phyloP scores from a whole-genome alignment of 805 yeast genomes.

The Middelhovenomyces tepae region DNA sequence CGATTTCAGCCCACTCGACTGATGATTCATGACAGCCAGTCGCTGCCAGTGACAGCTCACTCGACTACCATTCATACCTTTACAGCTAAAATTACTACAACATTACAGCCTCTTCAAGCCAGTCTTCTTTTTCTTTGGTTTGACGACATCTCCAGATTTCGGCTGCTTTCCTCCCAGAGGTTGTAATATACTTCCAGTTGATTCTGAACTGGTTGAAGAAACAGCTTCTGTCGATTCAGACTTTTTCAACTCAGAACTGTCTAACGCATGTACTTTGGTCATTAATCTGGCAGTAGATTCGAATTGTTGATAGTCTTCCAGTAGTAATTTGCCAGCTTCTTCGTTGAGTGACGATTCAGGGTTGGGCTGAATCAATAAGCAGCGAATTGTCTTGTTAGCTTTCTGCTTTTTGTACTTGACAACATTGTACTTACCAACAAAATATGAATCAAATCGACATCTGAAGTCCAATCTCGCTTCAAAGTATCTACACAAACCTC shows the following conservation, averaged over 20 bases:
- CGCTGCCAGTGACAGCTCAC: too few relatives aligned
- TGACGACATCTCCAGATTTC: slow-evolving; percentile 1
- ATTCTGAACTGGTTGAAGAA: neutral
- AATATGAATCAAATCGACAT: slow-evolving; percentile 20
- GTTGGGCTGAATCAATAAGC: slow-evolving; percentile 25
- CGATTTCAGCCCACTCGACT: too few relatives aligned
- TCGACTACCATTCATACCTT: too few relatives aligned
- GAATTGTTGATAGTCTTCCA: slow-evolving; percentile 22
- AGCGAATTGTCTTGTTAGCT: slow-evolving; percentile 21
- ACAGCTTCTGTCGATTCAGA: slow-evolving; percentile 3
- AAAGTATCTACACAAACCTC: slow-evolving; percentile 28
- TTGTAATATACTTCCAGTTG: slow-evolving; percentile 1
- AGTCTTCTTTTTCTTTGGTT: slow-evolving; percentile 1
- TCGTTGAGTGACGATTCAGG: slow-evolving; percentile 26
- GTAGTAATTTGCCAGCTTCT: slow-evolving; percentile 24
- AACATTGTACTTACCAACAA: slow-evolving; percentile 14
- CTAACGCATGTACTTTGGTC: slow-evolving; percentile 24
- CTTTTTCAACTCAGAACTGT: slow-evolving; percentile 7
- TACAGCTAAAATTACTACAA: too few relatives aligned
- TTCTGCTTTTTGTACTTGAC: neutral
- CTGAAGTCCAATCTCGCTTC: slow-evolving; percentile 24
- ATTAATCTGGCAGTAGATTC: slow-evolving; percentile 22
- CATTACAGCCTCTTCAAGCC: neutral
- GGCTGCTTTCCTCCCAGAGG: neutral
- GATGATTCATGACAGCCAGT: too few relatives aligned